Percentiles rank a stretch among this genome's conserved stretches.
Conservation (phyloP, 2,329 filamentous ascomycete species). For the Triangularia verruculosa region DNA sequence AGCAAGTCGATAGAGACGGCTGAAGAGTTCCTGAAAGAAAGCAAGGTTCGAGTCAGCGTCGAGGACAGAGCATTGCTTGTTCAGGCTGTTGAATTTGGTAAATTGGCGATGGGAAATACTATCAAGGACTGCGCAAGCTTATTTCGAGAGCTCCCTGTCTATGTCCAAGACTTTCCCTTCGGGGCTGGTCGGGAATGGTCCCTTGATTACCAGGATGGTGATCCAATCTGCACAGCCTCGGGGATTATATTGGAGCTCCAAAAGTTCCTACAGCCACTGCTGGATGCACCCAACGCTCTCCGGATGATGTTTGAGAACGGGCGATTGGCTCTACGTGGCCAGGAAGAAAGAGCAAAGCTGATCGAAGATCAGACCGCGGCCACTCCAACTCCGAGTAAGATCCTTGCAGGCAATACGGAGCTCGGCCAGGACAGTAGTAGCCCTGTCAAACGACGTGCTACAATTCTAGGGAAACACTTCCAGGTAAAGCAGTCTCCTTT, state of each 20-base stretch:
- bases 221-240: slow-evolving; percentile 49
- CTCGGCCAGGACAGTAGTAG: slow-evolving; percentile 37
- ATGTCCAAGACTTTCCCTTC: slow-evolving; percentile 64
- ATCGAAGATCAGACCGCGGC: slow-evolving; percentile 15
- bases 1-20: slow-evolving; percentile 62
- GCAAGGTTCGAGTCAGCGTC: slow-evolving; percentile 54
- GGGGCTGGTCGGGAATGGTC: slow-evolving; percentile 64
- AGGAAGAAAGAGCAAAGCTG: slow-evolving; percentile 35
- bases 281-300: slow-evolving; percentile 43
- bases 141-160: slow-evolving; percentile 76
- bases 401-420: slow-evolving; percentile 43
- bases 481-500: slow-evolving; percentile 24
- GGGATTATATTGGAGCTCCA: slow-evolving; percentile 53
- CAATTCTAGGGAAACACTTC: slow-evolving; percentile 25
- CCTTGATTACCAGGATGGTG: slow-evolving; percentile 52
- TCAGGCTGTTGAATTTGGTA: slow-evolving; percentile 64
- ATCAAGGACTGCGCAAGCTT: slow-evolving; percentile 66
- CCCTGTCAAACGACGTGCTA: slow-evolving; percentile 34
- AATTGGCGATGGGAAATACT: slow-evolving; percentile 54
- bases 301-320: slow-evolving; percentile 48
- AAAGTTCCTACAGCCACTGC: slow-evolving; percentile 46
- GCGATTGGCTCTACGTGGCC: slow-evolving; percentile 40
- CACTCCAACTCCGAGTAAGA: slow-evolving; percentile 17
- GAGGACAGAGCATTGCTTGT: slow-evolving; percentile 61
- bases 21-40: slow-evolving; percentile 62